Evolutionary conservation across 2,329 filamentous ascomycete species (phyloP), one percentile per base, ranked within the genome.

Genomic region (Aureobasidium zeae): DNA sequence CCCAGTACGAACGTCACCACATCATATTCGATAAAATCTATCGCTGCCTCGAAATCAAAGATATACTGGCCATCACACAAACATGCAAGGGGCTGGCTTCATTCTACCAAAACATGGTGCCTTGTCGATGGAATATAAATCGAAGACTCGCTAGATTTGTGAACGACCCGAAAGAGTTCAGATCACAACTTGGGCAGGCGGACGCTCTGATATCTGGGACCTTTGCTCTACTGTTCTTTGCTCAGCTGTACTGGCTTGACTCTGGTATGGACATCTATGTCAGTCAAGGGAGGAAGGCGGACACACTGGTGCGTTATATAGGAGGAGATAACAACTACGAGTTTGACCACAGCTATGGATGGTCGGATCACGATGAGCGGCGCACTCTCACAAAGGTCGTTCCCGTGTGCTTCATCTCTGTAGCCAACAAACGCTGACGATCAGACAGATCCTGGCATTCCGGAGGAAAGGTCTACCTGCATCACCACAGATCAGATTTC

Each of bases 161-260:
- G 3, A 31, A 43, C 10, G 37, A 38, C 16, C 39, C 39, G 3
- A 29, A 21, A 26, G 38, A 33, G 16, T 38, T 47, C 8, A 36
- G 38, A 21, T 32, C 36, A 11, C 22, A 16, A 16, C 5, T 47
- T 7, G 38, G 45, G 16, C 13, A 31, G 10, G 33, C 36, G 16
- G 45, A 42, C 8, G 38, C 38, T 12, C 22, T 47, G n/a, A 44
- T 47, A 7, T 42, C 26, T 32, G 45, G 45, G n/a, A 44, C 33
- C 5, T 47, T 47, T 15, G 38, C 38, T 3, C 38, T 44, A 10
- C 28, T 36, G 10, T 47, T 47, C 22, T 44, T 47, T n/a, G 45
- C 41, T 11, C 31, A 42, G 11, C 20, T 38, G 5, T 37, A 35
- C 11, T 44, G 38, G 32, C 13, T 35, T 5, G 45, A 37, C n/a